phyloP scores from a whole-genome alignment of 2,329 filamentous ascomycete genomes.

The Ophiostoma fasciatum region DNA sequence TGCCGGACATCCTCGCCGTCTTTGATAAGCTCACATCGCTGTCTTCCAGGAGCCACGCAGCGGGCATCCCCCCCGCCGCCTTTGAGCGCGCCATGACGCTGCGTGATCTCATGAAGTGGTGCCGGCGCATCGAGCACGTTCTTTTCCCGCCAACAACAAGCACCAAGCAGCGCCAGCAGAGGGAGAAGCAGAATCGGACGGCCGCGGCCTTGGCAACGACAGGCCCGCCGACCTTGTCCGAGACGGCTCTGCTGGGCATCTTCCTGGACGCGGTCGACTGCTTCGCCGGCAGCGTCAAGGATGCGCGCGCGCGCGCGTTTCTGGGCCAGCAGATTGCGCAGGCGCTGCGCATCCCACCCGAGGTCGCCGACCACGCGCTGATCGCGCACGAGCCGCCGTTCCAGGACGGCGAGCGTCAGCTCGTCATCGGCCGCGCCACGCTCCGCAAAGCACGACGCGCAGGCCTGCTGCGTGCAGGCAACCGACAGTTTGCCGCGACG shows the following conservation, averaged over 20 bases:
- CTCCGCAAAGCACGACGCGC: constrained; percentile 36
- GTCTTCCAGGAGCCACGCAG: constrained; percentile 1
- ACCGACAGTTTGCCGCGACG: constrained; percentile 70
- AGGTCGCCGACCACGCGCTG: constrained; percentile 66
- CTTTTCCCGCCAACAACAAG: constrained; percentile 28
- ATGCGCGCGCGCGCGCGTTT: constrained; percentile 40
- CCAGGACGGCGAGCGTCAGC: constrained; percentile 40
- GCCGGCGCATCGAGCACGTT: constrained; percentile 55
- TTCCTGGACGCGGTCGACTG: constrained; percentile 91
- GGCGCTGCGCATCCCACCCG: constrained; percentile 73
- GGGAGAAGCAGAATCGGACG: no score
- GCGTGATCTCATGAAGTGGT: constrained; percentile 81
- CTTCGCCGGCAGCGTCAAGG: constrained; percentile 69
- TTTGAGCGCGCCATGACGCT: constrained; percentile 36
- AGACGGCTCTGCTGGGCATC: constrained; percentile 62
- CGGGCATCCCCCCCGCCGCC: constrained; percentile 19
- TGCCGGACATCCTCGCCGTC: constrained; percentile 43
- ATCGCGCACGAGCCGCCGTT: constrained; percentile 56
- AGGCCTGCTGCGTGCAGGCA: constrained; percentile 11
- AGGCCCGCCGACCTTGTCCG: constrained; percentile 38
- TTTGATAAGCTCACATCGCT: constrained; percentile 35
- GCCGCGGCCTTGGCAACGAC: constrained; percentile 50
- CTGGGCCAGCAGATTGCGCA: constrained; percentile 63
- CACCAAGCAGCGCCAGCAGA: no score
- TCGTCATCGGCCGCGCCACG: constrained; percentile 52